Conservation (phyloP, 2,329 filamentous ascomycete genomes). For the Trichoderma polysporum region DNA sequence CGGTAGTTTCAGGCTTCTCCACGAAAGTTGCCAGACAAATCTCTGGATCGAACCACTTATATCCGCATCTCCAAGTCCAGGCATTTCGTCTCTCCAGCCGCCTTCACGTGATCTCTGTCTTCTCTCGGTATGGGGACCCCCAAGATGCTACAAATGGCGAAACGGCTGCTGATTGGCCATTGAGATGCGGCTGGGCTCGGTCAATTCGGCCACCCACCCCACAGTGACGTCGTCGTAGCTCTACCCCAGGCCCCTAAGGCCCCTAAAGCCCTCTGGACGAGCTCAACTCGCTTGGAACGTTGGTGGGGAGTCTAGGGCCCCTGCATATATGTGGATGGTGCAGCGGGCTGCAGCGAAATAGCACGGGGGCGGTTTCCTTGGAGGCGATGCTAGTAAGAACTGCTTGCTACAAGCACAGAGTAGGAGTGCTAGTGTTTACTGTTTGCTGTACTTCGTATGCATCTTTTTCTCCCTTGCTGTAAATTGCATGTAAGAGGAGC, state of each 20-base stretch:
- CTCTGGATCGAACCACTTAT: neutral
- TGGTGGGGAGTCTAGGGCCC: constrained; percentile 3
- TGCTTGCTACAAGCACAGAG: neutral
- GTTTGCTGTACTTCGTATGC: neutral
- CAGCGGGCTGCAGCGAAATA: neutral
- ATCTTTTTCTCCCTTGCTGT: neutral
- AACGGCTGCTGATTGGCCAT: neutral
- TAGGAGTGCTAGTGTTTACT: neutral
- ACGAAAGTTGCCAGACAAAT: neutral
- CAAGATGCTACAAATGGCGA: neutral
- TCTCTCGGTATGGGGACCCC: neutral
- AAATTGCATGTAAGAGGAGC: too few species aligned
- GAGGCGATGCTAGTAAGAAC: neutral
- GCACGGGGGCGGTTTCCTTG: neutral
- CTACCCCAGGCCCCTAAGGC: constrained; percentile 14
- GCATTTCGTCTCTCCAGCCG: neutral
- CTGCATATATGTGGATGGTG: neutral
- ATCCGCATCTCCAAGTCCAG: neutral
- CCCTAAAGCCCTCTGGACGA: neutral
- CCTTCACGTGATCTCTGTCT: neutral
- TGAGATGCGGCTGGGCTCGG: constrained; percentile 12
- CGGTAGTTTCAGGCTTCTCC: neutral
- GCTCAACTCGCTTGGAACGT: neutral
- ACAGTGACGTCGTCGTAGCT: constrained; percentile 10
- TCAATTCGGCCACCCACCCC: constrained; percentile 7